Base-by-base conservation (phyloP, 805 yeast genomes). In the Teunomyces tritomae region DNA sequence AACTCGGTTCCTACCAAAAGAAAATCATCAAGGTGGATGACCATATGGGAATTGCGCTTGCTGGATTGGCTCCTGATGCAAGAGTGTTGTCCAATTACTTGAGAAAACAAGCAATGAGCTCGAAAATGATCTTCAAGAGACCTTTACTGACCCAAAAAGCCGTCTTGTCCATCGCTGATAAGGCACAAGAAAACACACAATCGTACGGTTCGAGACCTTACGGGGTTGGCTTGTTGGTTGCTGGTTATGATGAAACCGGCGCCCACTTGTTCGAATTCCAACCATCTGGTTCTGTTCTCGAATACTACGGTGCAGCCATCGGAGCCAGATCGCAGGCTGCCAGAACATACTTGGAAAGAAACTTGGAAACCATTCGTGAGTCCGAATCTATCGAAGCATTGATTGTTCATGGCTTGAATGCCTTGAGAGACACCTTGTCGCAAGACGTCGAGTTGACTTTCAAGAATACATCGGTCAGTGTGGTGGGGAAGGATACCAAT, bases 281-380 rank as follows among this genome's bases (percentile, higher is more conserved):
- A 64, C 99, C 99, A 13, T 85, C 96, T 7, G 99, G 99, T 2
- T 84, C 92, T 24, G 94, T 87, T 17, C 75, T 90, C 59, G 98
- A 94, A 68, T 87, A 91, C 64, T 82, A 79, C 57, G 98, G 96
- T 30, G 84, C 97, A 9, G 96, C 99, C 32, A 89, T 94, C 61
- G 99, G 99, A 41, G 98, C 99, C 8, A 82, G 99, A 64, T 92
- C 98, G 2, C 99, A 94, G 71, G 98, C 98, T 44, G 97, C 97
- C 11, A 83, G 96, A 73, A 94, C 99, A 2, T 94, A 89, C 58
- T 73, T 94, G 63, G 99, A 94, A 70, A 84, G 96, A 63, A 85
- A 85, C 56, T 77, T 84, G 62, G 89, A 87, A 32, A 73, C 75
- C 28, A 87, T 89, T 56, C 71, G 82, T 14, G 77, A 78, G 46